Conservation (phyloP, 2,329 filamentous ascomycete genomes). For the Neophaeococcomyces aloes region DNA sequence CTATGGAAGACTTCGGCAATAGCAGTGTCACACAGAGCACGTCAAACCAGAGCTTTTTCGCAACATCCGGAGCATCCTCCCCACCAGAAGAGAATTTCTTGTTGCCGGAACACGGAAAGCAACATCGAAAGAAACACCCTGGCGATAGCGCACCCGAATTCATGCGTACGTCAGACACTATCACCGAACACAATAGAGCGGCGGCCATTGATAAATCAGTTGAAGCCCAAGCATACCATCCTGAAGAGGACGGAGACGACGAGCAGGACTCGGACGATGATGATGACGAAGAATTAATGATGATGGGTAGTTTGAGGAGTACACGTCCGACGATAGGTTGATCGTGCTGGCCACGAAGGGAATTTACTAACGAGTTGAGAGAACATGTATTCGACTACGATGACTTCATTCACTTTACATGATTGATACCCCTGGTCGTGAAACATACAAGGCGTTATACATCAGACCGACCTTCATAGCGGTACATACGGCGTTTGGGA, state of each 20-base stretch:
- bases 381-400: neutral
- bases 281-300: conserved; percentile 13
- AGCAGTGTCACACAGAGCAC: conserved; percentile 39
- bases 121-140: conserved; percentile 5
- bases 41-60: conserved; percentile 38
- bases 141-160: conserved; percentile 16
- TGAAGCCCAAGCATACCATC: conserved; percentile 12
- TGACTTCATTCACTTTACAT: too few relatives aligned
- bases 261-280: conserved; percentile 19
- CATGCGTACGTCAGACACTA: conserved; percentile 21
- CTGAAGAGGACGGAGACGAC: conserved; percentile 13
- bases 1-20: conserved; percentile 35
- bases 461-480: too few relatives aligned
- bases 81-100: conserved; percentile 36
- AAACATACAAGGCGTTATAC: too few relatives aligned
- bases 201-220: conserved; percentile 13
- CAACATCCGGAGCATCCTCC: conserved; percentile 37
- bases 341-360: conserved; percentile 5
- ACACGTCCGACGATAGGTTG: neutral
- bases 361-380: neutral
- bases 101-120: conserved; percentile 12
- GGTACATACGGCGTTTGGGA: too few relatives aligned
- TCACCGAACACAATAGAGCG: conserved; percentile 16
- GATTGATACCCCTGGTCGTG: too few relatives aligned
- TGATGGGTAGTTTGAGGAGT: conserved; percentile 15